Conservation (phyloP, 257 asterid genomes). For the Galeopsis tetrahit region DNA sequence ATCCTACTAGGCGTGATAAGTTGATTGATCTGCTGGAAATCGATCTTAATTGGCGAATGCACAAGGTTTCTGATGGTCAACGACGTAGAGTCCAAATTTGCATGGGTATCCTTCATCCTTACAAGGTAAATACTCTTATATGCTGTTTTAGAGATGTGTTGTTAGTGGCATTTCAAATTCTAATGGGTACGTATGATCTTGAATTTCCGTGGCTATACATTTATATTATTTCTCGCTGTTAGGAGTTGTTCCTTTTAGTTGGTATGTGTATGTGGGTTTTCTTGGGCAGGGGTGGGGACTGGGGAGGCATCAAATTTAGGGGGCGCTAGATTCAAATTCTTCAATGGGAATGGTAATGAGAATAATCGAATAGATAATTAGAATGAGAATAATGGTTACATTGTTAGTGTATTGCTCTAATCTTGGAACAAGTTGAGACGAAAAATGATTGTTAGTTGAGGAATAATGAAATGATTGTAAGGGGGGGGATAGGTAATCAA, state of each 20-base stretch:
- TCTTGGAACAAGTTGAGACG: not conserved
- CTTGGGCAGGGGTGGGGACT: constrained; percentile 23
- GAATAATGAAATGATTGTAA: too few relatives aligned
- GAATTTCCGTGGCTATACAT: constrained; percentile 1
- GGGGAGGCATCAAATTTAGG: not conserved
- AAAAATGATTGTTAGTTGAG: not conserved
- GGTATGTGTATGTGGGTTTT: constrained; percentile 1
- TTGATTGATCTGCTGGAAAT: constrained; percentile 85
- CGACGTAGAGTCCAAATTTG: constrained; percentile 97
- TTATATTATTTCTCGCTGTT: not conserved
- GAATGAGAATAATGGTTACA: not conserved
- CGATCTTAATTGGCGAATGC: constrained; percentile 94
- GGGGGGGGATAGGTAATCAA: too few relatives aligned
- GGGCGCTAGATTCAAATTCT: not conserved
- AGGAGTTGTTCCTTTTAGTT: constrained; percentile 4
- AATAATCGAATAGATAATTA: too few relatives aligned
- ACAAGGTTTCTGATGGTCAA: constrained; percentile 99
- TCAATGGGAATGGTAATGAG: not conserved
- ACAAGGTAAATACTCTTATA: constrained; percentile 53
- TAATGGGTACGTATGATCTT: not conserved
- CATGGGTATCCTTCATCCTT: constrained; percentile 98
- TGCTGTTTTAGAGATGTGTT: not conserved
- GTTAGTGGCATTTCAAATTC: not conserved
- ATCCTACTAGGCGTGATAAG: constrained; percentile 84
- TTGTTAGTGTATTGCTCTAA: not conserved